Percentiles rank a stretch among this genome's conserved stretches.
Conservation (phyloP, 306 rosid genomes). For the Casuarina glauca region DNA sequence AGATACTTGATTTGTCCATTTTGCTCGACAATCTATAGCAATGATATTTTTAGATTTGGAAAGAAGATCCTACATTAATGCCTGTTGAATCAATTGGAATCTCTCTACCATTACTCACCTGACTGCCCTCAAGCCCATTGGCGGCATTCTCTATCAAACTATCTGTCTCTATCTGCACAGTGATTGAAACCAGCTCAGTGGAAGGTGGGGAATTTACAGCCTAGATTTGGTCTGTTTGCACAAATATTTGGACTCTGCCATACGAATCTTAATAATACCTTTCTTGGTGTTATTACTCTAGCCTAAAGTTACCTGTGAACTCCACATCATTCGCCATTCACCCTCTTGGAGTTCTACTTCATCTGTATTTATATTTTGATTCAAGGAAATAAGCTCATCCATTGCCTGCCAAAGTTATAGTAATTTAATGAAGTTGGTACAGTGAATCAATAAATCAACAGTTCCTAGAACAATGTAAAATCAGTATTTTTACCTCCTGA, state of each 20-base stretch:
- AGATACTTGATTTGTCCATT: conserved; percentile 67
- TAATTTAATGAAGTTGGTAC: conserved; percentile 7
- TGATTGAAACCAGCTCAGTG: neutral
- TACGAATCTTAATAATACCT: neutral
- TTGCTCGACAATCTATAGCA: conserved; percentile 60
- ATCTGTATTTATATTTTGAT: conserved; percentile 34
- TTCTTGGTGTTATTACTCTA: neutral
- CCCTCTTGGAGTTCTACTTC: conserved; percentile 75
- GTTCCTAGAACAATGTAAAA: neutral
- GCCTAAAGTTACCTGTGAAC: conserved; percentile 72
- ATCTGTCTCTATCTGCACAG: conserved; percentile 73
- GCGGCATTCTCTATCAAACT: conserved; percentile 97
- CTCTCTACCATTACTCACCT: conserved; percentile 39
- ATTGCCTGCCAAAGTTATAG: conserved; percentile 59
- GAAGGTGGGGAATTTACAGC: neutral
- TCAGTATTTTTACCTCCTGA: conserved; percentile 47
- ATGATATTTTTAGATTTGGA: conserved; percentile 1
- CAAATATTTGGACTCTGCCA: neutral
- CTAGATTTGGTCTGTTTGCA: neutral
- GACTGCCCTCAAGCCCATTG: conserved; percentile 89
- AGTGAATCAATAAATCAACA: neutral
- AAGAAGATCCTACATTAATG: neutral
- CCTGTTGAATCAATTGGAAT: neutral
- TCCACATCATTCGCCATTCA: conserved; percentile 93
- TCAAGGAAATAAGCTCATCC: conserved; percentile 55